phyloP scores from a whole-genome alignment of 768 basidiomycete genomes.

The Leucosporidium creatinivorum region DNA sequence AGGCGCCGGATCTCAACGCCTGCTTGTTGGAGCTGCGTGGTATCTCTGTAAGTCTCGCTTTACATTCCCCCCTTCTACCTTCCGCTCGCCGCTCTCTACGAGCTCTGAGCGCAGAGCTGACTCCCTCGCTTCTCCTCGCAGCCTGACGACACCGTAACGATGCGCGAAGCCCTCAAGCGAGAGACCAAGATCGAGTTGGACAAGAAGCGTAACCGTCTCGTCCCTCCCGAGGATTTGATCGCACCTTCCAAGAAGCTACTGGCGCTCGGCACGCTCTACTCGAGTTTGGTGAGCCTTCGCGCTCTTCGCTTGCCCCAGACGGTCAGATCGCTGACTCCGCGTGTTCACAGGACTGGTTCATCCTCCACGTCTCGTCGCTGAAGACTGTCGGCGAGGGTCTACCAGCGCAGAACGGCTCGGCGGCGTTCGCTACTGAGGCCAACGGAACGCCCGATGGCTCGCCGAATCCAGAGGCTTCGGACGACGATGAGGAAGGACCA shows the following conservation, averaged over 20 bases:
- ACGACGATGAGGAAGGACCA: background rate
- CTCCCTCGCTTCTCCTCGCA: background rate
- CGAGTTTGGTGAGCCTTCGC: constrained; percentile 54
- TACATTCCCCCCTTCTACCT: too few relatives aligned
- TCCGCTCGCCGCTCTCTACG: background rate
- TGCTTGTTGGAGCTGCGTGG: constrained; percentile 62
- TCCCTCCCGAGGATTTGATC: constrained; percentile 62
- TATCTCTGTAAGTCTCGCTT: constrained; percentile 48
- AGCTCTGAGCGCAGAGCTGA: background rate
- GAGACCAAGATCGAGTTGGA: constrained; percentile 73
- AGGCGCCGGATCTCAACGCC: constrained; percentile 65
- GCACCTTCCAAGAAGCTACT: constrained; percentile 63
- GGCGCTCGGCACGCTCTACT: constrained; percentile 69
- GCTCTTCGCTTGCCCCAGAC: constrained; percentile 8
- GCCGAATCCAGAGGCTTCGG: background rate
- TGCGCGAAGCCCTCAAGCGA: constrained; percentile 55
- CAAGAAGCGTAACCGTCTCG: constrained; percentile 52
- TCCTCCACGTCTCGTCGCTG: constrained; percentile 59
- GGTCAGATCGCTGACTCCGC: background rate
- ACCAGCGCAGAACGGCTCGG: constrained; percentile 12
- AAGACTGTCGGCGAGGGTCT: constrained; percentile 56
- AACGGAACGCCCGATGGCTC: background rate
- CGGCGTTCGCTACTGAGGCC: constrained; percentile 3
- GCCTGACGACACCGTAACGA: background rate
- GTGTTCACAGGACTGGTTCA: constrained; percentile 68